Percentiles rank a stretch among this genome's conserved stretches.
phyloP scores from a whole-genome alignment of 2,329 filamentous ascomycete genomes.

The Trichoderma koningii region DNA sequence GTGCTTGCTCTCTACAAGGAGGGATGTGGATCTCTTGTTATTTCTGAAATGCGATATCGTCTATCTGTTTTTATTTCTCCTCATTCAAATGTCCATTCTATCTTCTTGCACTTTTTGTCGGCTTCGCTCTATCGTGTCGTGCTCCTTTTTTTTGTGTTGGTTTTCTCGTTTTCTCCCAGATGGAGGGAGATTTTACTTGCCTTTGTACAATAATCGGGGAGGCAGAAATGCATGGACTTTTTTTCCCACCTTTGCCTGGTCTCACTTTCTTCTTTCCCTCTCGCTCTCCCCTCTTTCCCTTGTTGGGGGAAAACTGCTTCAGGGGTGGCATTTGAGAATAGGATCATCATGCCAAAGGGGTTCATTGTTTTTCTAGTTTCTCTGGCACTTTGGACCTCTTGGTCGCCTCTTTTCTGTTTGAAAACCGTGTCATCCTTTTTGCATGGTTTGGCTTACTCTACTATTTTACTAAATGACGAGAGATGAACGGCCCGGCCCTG shows the following conservation, averaged over 20 bases:
- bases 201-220: constrained; percentile 24
- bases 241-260: background rate
- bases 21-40: constrained; percentile 22
- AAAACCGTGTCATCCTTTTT: background rate
- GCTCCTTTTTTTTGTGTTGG: background rate
- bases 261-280: background rate
- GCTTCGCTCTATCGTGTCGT: background rate
- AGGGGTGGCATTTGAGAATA: background rate
- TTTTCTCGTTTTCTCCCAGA: background rate
- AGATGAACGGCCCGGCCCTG: constrained; percentile 25
- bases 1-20: constrained; percentile 21
- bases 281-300: background rate
- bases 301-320: background rate
- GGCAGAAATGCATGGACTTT: constrained; percentile 8
- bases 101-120: background rate
- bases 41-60: constrained; percentile 16
- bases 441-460: constrained; percentile 27
- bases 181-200: background rate
- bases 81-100: background rate
- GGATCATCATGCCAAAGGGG: constrained; percentile 16
- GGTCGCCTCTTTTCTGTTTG: background rate
- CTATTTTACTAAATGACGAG: constrained; percentile 28
- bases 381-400: background rate
- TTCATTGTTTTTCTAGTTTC: background rate
- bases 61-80: background rate